Evolutionary conservation across 1,139 yeast species (phyloP), one percentile per base, ranked within the genome.

Genomic region (Pneumocystis carinii): DNA sequence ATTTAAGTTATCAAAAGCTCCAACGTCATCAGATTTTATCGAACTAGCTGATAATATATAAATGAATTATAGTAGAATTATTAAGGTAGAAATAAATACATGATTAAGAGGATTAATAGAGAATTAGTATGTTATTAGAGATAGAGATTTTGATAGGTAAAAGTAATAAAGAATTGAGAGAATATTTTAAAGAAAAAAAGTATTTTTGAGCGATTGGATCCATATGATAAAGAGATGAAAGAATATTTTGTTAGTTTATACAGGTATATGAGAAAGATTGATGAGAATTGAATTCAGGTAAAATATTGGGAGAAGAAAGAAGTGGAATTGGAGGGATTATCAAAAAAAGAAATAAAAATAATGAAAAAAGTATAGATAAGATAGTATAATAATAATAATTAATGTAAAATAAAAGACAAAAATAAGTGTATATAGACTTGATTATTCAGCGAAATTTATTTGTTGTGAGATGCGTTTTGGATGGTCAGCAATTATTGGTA

Each of bases 401-500:
- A 10, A 19, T 57, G 10, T 19, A 3, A 19, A 29, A 27, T 27
- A 55, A 32, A 24, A 37, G 42, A 35, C 17, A n/a, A 53, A 60
- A 24, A 38, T 61, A n/a, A 56, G 38, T 42, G 61, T 61, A 7
- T 64, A 64, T 55, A 61, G 65, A 29, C 36, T 64, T 32, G 65
- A 64, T 42, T 57, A 62, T 56, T 19, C 61, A 29, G 59, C 59
- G 32, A 29, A 59, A 14, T 64, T 61, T 24, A 56, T 62, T 27
- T 64, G 65, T 24, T 64, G 65, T 38, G 41, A 55, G 57, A 59
- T 62, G 39, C 48, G 63, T 8, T 41, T 62, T 27, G 66, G 95
- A 2, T 85, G 88, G 86, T 79, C 86, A 1, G 87, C 86, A 1
- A 67, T 87, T n/a, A 79, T 87, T 66, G 90, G 92, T 2, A 70